Evolutionary conservation across 495 filamentous ascomycete genomes (phyloP), one percentile per base, ranked within the genome.

Genomic region (Hypoxylon cercidicola): DNA sequence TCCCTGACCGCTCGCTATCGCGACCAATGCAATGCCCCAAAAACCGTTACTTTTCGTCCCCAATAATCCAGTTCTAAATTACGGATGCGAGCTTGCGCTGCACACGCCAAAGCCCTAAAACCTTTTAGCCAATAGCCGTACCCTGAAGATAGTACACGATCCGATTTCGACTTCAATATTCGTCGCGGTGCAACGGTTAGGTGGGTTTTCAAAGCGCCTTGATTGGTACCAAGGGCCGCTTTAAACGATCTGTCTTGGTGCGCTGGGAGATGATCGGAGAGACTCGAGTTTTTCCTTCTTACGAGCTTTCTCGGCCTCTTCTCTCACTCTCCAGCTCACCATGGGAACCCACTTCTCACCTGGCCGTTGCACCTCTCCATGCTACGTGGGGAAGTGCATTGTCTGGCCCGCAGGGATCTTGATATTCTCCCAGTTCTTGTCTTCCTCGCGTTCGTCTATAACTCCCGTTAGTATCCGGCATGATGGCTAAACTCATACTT

Each of bases 381-480:
- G 55, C 15, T 69, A 59, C 30, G 66, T 64, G 37, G 58, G 56
- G 19, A 73, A 73, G 43, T 64, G 55, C 44, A 69, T 55, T 7
- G 34, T 56, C 48, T 71, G 71, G 21, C 73, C 70, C 10, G 70
- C 54, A 48, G 70, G 73, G 23, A 73, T 70, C 41, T 62, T 66
- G 15, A 70, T 70, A 30, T 75, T 73, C 49, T 68, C 62, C 73
- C 71, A 75, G 52, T 75, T 73, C 40, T 60, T 54, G 23, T 66
- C 62, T 25, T 41, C 64, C 2, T 62, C 57, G 20, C 70, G 57
- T 25, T 68, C 51, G 15, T 64, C 64, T 68, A n/a, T n/a, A 8
- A 12, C 30, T 49, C 8, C 11, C 4, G 37, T 62, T 55, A 63
- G 41, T 54, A 34, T 23, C 30, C 44, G 11, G 18, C n/a, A 12